Percentiles rank a stretch among this genome's conserved stretches.
Evolutionary conservation across 495 filamentous ascomycete genomes (phyloP).

Genomic region (Hypoxylon fuscum): DNA sequence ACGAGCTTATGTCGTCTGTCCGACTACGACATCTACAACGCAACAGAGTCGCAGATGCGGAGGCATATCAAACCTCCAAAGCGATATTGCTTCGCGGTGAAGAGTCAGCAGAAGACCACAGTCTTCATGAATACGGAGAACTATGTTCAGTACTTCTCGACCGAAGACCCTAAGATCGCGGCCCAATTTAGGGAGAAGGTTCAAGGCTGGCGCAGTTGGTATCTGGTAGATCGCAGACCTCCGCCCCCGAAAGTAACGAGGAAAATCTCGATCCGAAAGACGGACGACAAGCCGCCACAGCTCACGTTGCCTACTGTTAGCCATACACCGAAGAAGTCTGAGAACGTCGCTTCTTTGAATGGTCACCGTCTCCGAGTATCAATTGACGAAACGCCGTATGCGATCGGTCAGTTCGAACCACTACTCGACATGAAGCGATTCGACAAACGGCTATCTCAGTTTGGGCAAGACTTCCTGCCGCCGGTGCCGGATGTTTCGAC

Average conservation of each 20-base stretch:
- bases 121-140: conserved; percentile 84
- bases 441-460: conserved; percentile 52
- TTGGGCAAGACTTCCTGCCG: conserved; percentile 46
- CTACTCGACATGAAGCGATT: conserved; percentile 62
- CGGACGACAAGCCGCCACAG: conserved; percentile 44
- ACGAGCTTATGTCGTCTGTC: conserved; percentile 83
- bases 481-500: conserved; percentile 34
- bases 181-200: conserved; percentile 73
- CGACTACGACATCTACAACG: conserved; percentile 91
- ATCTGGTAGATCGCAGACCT: conserved; percentile 72
- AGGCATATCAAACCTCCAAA: conserved; percentile 78
- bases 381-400: conserved; percentile 55
- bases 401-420: conserved; percentile 66
- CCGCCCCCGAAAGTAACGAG: conserved; percentile 33
- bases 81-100: conserved; percentile 84
- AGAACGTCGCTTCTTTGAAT: conserved; percentile 43
- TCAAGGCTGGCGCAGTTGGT: conserved; percentile 89
- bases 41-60: conserved; percentile 67
- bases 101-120: conserved; percentile 89
- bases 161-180: conserved; percentile 72
- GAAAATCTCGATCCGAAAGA: conserved; percentile 40
- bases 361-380: conserved; percentile 47
- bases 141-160: conserved; percentile 91
- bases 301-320: conserved; percentile 20
- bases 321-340: conserved; percentile 40